Conservation (phyloP, 345 rosid genomes). For the Brassica incana region DNA sequence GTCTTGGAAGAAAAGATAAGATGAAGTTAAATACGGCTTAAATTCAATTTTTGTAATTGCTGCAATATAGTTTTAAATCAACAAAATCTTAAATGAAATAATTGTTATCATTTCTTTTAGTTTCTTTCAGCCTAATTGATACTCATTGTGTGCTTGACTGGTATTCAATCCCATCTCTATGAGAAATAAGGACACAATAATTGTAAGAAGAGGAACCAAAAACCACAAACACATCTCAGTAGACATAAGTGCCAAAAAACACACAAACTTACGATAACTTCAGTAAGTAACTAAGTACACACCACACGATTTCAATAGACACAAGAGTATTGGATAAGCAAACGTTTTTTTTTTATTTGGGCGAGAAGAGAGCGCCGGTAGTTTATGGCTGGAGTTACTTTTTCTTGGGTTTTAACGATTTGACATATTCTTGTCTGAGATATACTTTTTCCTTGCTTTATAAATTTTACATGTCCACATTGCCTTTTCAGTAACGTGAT, state of each 20-base stretch:
- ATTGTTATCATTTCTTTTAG: neutral
- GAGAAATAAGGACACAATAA: neutral
- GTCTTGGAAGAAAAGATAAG: slow-evolving; percentile 45
- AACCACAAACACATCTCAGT: neutral
- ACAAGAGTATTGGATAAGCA: neutral
- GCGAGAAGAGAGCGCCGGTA: neutral
- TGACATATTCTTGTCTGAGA: no score
- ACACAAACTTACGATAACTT: neutral
- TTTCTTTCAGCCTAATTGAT: neutral
- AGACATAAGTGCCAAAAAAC: neutral
- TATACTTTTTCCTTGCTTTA: no score
- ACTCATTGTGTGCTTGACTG: neutral
- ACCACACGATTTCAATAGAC: neutral
- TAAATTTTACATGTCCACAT: no score
- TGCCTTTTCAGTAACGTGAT: no score
- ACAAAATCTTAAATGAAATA: neutral
- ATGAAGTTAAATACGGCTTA: neutral
- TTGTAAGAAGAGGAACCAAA: neutral
- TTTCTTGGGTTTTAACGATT: no score
- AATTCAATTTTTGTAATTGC: neutral
- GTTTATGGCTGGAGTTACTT: no score
- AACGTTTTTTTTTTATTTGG: neutral
- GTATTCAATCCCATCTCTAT: neutral
- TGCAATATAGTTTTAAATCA: neutral
- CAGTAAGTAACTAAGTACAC: neutral